phyloP scores from a whole-genome alignment of 2,329 filamentous ascomycete species.

The Sordariomycetes sp. region DNA sequence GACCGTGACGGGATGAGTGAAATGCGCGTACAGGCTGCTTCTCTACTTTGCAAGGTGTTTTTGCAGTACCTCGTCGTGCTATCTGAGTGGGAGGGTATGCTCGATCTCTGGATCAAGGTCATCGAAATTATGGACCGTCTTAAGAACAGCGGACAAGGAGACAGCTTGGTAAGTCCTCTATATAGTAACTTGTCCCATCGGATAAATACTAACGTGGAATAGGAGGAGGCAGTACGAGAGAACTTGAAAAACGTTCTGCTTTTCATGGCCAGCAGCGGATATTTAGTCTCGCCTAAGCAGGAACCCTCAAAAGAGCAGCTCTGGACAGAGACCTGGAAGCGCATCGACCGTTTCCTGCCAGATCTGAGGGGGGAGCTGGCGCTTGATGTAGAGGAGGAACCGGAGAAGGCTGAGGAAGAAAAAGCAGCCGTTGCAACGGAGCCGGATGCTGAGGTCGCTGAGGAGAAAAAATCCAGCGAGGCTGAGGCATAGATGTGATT shows the following conservation, averaged over 20 bases:
- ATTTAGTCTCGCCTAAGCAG: conserved; percentile 61
- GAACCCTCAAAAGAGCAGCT: conserved; percentile 46
- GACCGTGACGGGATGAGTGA: conserved; percentile 93
- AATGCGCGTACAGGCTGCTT: conserved; percentile 84
- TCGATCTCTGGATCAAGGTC: conserved; percentile 86
- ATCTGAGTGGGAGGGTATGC: conserved; percentile 78
- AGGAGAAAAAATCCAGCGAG: too few species aligned
- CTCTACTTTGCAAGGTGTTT: conserved; percentile 89
- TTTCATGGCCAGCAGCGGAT: conserved; percentile 87
- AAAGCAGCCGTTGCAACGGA: too few species aligned
- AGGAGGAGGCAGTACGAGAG: conserved; percentile 93
- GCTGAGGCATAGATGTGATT: too few species aligned
- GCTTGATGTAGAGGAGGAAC: conserved; percentile 31
- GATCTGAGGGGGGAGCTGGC: conserved; percentile 49
- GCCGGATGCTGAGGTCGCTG: too few species aligned
- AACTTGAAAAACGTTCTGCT: conserved; percentile 93
- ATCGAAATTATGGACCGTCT: conserved; percentile 91
- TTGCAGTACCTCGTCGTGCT: conserved; percentile 83
- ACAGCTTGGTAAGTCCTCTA: conserved; percentile 61
- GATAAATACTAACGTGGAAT: conserved; percentile 3
- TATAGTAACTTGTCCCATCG: neutral
- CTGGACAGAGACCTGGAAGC: conserved; percentile 56
- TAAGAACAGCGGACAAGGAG: conserved; percentile 90
- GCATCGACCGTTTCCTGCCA: conserved; percentile 56
- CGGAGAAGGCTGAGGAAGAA: too few species aligned